Evolutionary conservation across 495 filamentous ascomycete genomes (phyloP).

Genomic region (Hyphodiscus hymeniophilus): DNA sequence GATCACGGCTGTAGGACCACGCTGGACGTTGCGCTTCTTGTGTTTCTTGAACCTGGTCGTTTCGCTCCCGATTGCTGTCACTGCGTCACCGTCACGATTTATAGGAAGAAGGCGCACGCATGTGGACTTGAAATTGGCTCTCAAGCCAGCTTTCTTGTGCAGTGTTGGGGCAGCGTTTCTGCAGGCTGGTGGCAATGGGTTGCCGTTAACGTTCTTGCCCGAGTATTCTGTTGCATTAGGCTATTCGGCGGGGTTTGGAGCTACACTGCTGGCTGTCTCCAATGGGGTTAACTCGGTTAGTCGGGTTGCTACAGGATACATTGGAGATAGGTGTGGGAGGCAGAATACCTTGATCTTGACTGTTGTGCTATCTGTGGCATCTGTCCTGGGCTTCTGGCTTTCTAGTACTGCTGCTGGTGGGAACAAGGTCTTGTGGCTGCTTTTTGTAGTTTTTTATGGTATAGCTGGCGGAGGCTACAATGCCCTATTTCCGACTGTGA

Average conservation of each 20-base stretch:
- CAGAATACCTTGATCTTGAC: conserved; percentile 46
- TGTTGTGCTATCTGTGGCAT: conserved; percentile 34
- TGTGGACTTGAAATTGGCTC: conserved; percentile 31
- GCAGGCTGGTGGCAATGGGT: conserved; percentile 35
- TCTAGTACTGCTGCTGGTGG: conserved; percentile 22
- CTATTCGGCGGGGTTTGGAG: conserved; percentile 30
- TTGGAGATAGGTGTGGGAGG: conserved; percentile 39
- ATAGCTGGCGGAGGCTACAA: conserved; percentile 41
- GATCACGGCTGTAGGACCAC: conserved; percentile 39
- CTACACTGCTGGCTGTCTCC: conserved; percentile 42
- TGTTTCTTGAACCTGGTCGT: conserved; percentile 36
- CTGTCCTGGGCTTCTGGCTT: conserved; percentile 45
- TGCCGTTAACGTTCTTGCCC: conserved; percentile 38
- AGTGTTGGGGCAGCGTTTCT: conserved; percentile 35
- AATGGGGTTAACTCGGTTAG: conserved; percentile 48
- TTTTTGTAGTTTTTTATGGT: conserved; percentile 47
- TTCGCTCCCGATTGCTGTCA: conserved; percentile 37
- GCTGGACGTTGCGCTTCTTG: conserved; percentile 43
- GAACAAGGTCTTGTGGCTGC: conserved; percentile 31
- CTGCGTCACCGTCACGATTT: conserved; percentile 34
- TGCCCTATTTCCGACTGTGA: conserved; percentile 33
- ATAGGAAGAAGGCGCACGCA: conserved; percentile 29
- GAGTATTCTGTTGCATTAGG: conserved; percentile 35
- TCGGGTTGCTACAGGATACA: conserved; percentile 41
- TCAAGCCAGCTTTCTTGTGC: conserved; percentile 33